Base-by-base conservation (phyloP, 208 protist genomes). In the Trypanosoma brucei region DNA sequence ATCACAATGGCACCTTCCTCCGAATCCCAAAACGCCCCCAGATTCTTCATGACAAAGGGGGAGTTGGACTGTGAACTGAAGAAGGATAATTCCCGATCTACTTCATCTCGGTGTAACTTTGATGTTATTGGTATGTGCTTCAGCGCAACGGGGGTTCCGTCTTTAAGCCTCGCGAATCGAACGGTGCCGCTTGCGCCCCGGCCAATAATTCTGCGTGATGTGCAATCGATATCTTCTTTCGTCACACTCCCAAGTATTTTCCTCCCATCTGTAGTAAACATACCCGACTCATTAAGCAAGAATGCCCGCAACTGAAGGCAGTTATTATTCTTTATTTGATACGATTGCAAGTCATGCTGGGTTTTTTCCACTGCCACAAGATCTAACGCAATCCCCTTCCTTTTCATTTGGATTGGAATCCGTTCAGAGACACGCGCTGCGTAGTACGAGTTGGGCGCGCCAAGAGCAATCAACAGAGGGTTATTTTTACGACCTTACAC, bases 81-180 rank as follows among this genome's bases (percentile, higher is more conserved):
- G 55, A 95, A 88, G 62, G 83, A 79, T 8, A 95, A 76, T 63
- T 95, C 85, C 8, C 86, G 76, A 51, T 92, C 86, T 4, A 95
- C 76, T 64, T 95, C 88, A 62, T 95, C 88, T 31, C 88, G 74
- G 61, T 95, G 88, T 9, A 85, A 68, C 45, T 92, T 92, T 13
- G 88, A 92, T 13, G 83, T 86, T 60, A 95, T 95, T 37, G 86
- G 88, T 74, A 95, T 95, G 36, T 79, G 70, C 56, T 95, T 95
- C 35, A 95, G 63, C 2, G 88, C 88, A 11, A 95, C 83, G 8
- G 86, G 84, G 0, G 78, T 81, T 35, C 81, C 83, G 34, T 83
- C 79, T 62, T 91, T 92, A 7, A 91, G 75, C 11, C 72, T 75
- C 3, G 79, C 81, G 63, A 89, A 92, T 48, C 71, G 88, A 13